Percentiles rank a stretch among this genome's conserved stretches.
Conservation (phyloP, 2,329 filamentous ascomycete genomes). For the Trichothecium sympodiale region DNA sequence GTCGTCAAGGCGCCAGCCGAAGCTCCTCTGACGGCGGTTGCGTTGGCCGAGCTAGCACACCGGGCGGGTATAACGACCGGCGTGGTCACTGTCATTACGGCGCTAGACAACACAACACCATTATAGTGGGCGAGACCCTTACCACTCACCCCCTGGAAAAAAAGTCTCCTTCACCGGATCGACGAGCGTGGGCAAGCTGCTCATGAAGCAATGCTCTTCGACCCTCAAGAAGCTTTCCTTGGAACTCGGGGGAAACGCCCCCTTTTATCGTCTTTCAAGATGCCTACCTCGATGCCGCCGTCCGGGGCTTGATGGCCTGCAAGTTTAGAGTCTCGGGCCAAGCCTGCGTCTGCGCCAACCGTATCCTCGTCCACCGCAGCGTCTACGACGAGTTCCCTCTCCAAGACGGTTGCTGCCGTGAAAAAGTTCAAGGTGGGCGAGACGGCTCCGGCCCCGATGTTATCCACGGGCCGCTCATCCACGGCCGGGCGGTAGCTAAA, state of each 20-base stretch:
- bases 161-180: constrained; percentile 92
- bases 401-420: constrained; percentile 46
- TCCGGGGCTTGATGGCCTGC: constrained; percentile 67
- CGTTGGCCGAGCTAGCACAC: constrained; percentile 73
- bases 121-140: constrained; percentile 65
- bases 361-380: constrained; percentile 66
- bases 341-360: constrained; percentile 85
- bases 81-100: constrained; percentile 80
- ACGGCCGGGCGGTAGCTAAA: constrained; percentile 43
- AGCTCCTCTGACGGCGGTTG: constrained; percentile 82
- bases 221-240: constrained; percentile 78
- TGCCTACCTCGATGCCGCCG: constrained; percentile 74
- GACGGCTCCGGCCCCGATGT: constrained; percentile 41
- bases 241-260: constrained; percentile 88
- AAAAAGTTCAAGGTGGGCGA: constrained; percentile 62
- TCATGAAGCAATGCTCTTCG: constrained; percentile 80
- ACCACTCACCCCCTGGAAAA: constrained; percentile 62
- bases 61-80: constrained; percentile 87
- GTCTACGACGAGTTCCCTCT: constrained; percentile 64
- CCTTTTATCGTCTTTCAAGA: constrained; percentile 94
- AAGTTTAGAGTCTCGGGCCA: constrained; percentile 94
- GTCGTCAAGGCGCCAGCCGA: constrained; percentile 86
- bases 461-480: constrained; percentile 55
- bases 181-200: constrained; percentile 53
- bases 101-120: constrained; percentile 65